Evolutionary conservation across 1,284 basidiomycete species (phyloP).

Genomic region (Ganoderma multipileum): DNA sequence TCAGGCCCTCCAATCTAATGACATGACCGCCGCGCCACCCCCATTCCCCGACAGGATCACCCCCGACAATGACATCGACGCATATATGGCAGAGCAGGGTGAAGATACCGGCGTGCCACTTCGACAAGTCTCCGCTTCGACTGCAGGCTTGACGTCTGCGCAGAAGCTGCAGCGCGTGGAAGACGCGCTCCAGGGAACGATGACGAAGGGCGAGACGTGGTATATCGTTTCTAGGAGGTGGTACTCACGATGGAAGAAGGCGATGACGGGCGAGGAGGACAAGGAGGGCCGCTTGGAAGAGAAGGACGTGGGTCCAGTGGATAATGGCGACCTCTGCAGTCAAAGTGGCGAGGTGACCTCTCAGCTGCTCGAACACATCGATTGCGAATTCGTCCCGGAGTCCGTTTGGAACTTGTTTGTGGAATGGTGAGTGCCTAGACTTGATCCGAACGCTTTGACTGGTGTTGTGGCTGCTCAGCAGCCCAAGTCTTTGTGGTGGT

Average conservation of each 20-base stretch:
- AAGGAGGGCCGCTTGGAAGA: slow-evolving; percentile 70
- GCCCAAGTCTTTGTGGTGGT: background rate
- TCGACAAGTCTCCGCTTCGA: slow-evolving; percentile 8
- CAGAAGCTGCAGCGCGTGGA: slow-evolving; percentile 61
- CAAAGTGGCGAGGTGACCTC: slow-evolving; percentile 54
- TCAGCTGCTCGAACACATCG: slow-evolving; percentile 64
- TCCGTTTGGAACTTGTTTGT: slow-evolving; percentile 76
- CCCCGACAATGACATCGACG: slow-evolving; percentile 52
- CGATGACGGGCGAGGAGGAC: slow-evolving; percentile 68
- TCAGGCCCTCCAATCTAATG: slow-evolving; percentile 44
- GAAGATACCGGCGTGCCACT: slow-evolving; percentile 40
- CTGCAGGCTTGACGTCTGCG: slow-evolving; percentile 40
- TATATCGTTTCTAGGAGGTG: slow-evolving; percentile 76
- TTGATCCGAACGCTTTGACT: background rate
- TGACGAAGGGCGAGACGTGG: slow-evolving; percentile 78
- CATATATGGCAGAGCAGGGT: slow-evolving; percentile 76
- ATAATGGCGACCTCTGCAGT: slow-evolving; percentile 73
- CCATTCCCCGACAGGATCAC: slow-evolving; percentile 45
- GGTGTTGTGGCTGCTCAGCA: background rate
- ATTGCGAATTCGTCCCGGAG: slow-evolving; percentile 82
- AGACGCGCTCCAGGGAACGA: slow-evolving; percentile 50
- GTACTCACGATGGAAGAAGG: slow-evolving; percentile 79
- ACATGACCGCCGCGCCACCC: slow-evolving; percentile 43
- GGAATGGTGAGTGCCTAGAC: slow-evolving; percentile 36
- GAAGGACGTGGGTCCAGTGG: slow-evolving; percentile 73